phyloP scores from a whole-genome alignment of 2,329 filamentous ascomycete species.

The Aspergillus carbonarius region DNA sequence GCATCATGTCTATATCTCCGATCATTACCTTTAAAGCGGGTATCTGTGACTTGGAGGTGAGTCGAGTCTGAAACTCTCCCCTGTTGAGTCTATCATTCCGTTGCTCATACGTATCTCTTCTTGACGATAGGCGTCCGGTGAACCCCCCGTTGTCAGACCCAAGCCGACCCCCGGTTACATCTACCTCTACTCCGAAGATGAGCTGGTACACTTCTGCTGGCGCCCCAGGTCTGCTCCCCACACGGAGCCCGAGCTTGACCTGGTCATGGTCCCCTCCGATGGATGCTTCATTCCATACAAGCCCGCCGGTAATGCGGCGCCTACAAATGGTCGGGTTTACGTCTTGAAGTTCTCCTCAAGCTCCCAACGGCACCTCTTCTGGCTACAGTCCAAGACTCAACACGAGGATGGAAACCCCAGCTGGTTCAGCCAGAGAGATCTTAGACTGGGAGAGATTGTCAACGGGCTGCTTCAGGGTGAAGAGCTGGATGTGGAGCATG shows the following conservation, averaged over 20 bases:
- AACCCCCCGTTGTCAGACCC: slow-evolving; percentile 71
- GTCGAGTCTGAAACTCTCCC: slow-evolving; percentile 34
- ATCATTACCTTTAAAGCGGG: slow-evolving; percentile 97
- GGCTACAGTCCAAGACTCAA: slow-evolving; percentile 90
- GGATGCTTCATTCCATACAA: slow-evolving; percentile 83
- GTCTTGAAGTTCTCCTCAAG: slow-evolving; percentile 91
- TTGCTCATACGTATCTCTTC: not conserved
- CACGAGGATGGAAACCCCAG: slow-evolving; percentile 66
- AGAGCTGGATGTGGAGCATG: slow-evolving; percentile 73
- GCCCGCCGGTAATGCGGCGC: slow-evolving; percentile 61
- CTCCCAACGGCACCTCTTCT: slow-evolving; percentile 89
- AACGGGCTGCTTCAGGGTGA: slow-evolving; percentile 83
- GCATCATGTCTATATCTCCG: slow-evolving; percentile 74
- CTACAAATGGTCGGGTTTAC: slow-evolving; percentile 83
- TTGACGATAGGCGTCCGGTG: slow-evolving; percentile 48
- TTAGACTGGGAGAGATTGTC: slow-evolving; percentile 84
- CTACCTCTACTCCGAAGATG: slow-evolving; percentile 91
- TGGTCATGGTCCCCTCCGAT: slow-evolving; percentile 91
- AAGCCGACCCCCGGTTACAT: slow-evolving; percentile 76
- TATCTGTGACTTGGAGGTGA: slow-evolving; percentile 78
- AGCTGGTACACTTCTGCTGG: slow-evolving; percentile 97
- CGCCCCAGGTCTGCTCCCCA: slow-evolving; percentile 71
- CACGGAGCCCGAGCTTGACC: slow-evolving; percentile 75
- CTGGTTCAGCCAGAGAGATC: slow-evolving; percentile 81
- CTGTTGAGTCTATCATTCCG: not conserved